Evolutionary conservation across 2,329 filamentous ascomycete genomes (phyloP), one percentile per base, ranked within the genome.

Genomic region (Chrysoporthe puriensis): DNA sequence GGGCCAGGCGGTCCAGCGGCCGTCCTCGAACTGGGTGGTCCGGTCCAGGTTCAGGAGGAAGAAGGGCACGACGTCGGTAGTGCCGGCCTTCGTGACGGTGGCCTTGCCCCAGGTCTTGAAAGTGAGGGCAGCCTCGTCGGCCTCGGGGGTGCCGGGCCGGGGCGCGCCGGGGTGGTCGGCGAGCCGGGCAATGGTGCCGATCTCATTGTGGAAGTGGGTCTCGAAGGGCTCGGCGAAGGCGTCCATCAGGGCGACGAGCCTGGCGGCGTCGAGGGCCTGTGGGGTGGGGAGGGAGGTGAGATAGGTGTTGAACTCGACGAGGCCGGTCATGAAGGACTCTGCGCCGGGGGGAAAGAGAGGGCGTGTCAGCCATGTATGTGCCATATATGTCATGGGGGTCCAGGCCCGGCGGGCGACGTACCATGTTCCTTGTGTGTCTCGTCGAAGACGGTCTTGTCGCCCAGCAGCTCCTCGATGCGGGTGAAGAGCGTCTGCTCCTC

Each of bases 71-170:
- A 88, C 87, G 68, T 90, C 87, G 21, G 83, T 79, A 48, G 83
- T 80, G 40, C 86, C 86, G 0, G 86, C 86, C 77, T 88, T 88
- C 60, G 81, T 85, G n/a, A 90, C 84, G 1, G 86, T 89, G 74
- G 81, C 84, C 80, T 89, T 88, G 68, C 87, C 87, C 86, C 86
- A 89, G 1, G 80, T 76, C 79, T 86, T 86, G 79, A 90, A 89
- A 1, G 83, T 81, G 7, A 79, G 74, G 2, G 79, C 74, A 0
- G 87, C 86, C 1, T 76, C 76, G 4, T 79, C 79, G 6, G 81
- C 82, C 68, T 82, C 79, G 4, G 79, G 76, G 0, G 83, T 79
- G 36, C 81, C 82, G 2, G 80, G 76, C 59, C 76, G 78, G 0
- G 86, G 86, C 0, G 84, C 84, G 57, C 81, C 81, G 1, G 84